phyloP scores from a whole-genome alignment of 371 early-diverging fungal species.

The Actinomucor elegans region DNA sequence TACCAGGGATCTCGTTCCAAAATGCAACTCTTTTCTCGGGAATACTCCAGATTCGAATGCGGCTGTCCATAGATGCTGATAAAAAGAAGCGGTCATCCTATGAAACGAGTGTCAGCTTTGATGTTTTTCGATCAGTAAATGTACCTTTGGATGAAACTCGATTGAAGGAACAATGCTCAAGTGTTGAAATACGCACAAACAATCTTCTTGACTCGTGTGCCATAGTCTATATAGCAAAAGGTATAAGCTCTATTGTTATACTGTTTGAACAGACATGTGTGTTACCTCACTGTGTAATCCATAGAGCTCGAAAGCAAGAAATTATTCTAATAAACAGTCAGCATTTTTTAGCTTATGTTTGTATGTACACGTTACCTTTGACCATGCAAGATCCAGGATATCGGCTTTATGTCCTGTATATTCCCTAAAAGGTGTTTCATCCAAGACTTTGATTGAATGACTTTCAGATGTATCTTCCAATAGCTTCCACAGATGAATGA shows the following conservation, averaged over 20 bases:
- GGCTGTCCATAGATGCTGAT: conserved; percentile 77
- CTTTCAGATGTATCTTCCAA: not conserved
- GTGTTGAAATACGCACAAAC: conserved; percentile 79
- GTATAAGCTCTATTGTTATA: not conserved
- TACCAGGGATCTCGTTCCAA: conserved; percentile 74
- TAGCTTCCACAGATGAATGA: conserved; percentile 67
- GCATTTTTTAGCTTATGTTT: not conserved
- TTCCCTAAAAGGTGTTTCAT: conserved; percentile 60
- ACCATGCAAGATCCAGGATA: conserved; percentile 82
- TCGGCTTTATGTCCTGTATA: conserved; percentile 72
- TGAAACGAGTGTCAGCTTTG: not conserved
- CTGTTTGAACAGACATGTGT: too few relatives aligned
- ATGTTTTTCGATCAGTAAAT: not conserved
- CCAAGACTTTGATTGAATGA: conserved; percentile 53
- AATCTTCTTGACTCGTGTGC: conserved; percentile 72
- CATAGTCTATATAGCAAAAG: conserved; percentile 58
- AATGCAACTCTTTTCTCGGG: conserved; percentile 71
- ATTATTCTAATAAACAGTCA: conserved; percentile 44
- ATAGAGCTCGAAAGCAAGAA: conserved; percentile 83
- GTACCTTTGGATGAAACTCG: conserved; percentile 75
- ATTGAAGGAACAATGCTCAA: conserved; percentile 76
- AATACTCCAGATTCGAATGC: conserved; percentile 82
- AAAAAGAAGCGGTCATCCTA: conserved; percentile 79
- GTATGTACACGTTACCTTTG: conserved; percentile 41
- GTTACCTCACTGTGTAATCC: conserved; percentile 75